A percentile compares a stretch with the other conserved stretches of the same genome.
These are phyloP conservation scores for Salvia splendens DNA, from an alignment of 257 asterid species.

Conservation along the genomic window DNA sequence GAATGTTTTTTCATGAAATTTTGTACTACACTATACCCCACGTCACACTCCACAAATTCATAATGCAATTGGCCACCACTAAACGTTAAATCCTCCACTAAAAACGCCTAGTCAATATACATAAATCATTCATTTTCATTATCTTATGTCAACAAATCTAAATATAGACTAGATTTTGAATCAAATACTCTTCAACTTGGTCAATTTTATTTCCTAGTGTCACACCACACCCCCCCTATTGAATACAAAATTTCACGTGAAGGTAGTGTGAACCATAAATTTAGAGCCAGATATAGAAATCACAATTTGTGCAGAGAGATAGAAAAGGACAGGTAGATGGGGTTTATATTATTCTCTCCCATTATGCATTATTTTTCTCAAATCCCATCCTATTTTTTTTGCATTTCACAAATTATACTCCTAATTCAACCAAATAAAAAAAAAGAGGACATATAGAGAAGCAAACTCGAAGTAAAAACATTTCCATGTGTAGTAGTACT, in stretches of 20 bases:
- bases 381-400: constrained; percentile 29
- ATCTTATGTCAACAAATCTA: neutral
- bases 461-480: constrained; percentile 28
- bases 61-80: constrained; percentile 18
- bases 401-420: constrained; percentile 35
- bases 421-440: neutral
- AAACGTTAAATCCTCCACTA: constrained; percentile 22
- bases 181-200: neutral
- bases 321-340: constrained; percentile 19
- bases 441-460: constrained; percentile 11
- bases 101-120: neutral
- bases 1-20: constrained; percentile 29
- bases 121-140: neutral
- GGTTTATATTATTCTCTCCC: neutral
- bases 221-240: neutral
- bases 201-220: neutral
- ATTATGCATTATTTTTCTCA: neutral
- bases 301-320: constrained; percentile 12
- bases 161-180: neutral
- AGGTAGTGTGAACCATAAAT: neutral
- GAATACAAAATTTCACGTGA: constrained; percentile 7
- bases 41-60: constrained; percentile 25
- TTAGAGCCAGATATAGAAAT: neutral
- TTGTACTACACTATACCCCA: constrained; percentile 31
- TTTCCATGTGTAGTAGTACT: constrained; percentile 49